Evolutionary conservation across 495 filamentous ascomycete genomes (phyloP).

Genomic region (Ramalina peruviana): DNA sequence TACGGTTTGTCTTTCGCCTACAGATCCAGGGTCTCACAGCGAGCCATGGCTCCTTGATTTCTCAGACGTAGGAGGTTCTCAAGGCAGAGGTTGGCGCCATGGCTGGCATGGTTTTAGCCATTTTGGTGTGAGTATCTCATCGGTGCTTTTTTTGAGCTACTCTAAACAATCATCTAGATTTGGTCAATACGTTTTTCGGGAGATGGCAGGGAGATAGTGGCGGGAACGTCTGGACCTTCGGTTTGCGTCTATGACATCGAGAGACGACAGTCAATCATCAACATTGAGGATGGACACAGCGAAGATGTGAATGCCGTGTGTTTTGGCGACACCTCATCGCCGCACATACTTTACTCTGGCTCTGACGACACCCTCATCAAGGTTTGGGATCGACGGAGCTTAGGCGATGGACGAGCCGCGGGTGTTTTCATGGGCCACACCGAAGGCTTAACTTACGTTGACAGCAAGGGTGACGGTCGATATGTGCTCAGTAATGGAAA

Average conservation of each 20-base stretch:
- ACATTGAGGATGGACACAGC: slow-evolving; percentile 54
- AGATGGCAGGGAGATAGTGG: slow-evolving; percentile 82
- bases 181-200: slow-evolving; percentile 90
- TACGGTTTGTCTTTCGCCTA: slow-evolving; percentile 72
- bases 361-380: slow-evolving; percentile 63
- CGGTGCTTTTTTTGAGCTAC: neutral
- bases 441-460: slow-evolving; percentile 88
- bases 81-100: slow-evolving; percentile 19
- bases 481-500: slow-evolving; percentile 92
- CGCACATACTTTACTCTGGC: slow-evolving; percentile 91
- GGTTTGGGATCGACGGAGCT: slow-evolving; percentile 87
- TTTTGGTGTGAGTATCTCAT: slow-evolving; percentile 32
- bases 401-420: slow-evolving; percentile 76
- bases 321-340: slow-evolving; percentile 77
- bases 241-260: slow-evolving; percentile 95
- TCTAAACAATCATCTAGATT: slow-evolving; percentile 37
- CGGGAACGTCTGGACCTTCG: slow-evolving; percentile 62
- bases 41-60: slow-evolving; percentile 71
- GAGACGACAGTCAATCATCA: slow-evolving; percentile 53
- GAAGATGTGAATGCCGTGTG: slow-evolving; percentile 96
- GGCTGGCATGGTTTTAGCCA: slow-evolving; percentile 29
- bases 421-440: slow-evolving; percentile 91
- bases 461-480: slow-evolving; percentile 90
- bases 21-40: slow-evolving; percentile 64
- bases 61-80: slow-evolving; percentile 26